Conservation (phyloP, 345 rosid genomes). For the Moringa oleifera region DNA sequence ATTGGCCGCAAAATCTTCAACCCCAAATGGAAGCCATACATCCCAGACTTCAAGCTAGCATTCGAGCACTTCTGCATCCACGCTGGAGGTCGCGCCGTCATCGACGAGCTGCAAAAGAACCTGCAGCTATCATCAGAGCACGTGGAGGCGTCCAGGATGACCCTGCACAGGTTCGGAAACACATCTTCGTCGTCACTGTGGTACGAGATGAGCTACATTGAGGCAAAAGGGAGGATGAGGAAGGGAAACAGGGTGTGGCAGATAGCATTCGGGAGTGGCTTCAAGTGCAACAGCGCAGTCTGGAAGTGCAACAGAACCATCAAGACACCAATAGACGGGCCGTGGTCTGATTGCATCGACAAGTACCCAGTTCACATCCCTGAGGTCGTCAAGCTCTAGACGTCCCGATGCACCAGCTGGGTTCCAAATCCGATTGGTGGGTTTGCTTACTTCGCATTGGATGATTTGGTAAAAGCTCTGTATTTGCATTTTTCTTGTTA, state of each 20-base stretch:
- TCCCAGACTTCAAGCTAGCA: slow-evolving; percentile 82
- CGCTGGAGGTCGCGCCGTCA: slow-evolving; percentile 88
- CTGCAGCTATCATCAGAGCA: slow-evolving; percentile 61
- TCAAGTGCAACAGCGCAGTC: slow-evolving; percentile 86
- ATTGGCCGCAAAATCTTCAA: slow-evolving; percentile 61
- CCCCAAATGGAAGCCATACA: slow-evolving; percentile 66
- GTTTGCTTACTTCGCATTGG: no score
- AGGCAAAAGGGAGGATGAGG: slow-evolving; percentile 71
- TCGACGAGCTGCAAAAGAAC: slow-evolving; percentile 74
- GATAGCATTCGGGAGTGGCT: slow-evolving; percentile 86
- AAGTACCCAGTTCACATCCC: slow-evolving; percentile 73
- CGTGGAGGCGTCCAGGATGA: slow-evolving; percentile 85
- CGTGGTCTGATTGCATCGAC: slow-evolving; percentile 73
- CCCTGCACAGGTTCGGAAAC: slow-evolving; percentile 78
- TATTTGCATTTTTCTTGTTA: no score
- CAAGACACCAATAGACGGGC: slow-evolving; percentile 46
- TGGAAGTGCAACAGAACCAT: slow-evolving; percentile 81
- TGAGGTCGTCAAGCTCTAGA: slow-evolving; percentile 62
- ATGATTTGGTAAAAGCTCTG: no score
- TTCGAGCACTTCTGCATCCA: slow-evolving; percentile 94
- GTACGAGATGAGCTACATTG: slow-evolving; percentile 73
- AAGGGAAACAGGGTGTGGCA: slow-evolving; percentile 79
- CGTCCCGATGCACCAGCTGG: no score
- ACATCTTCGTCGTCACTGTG: slow-evolving; percentile 87
- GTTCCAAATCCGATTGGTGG: not conserved